Conservation (phyloP, 805 yeast species). For the Pichia ethanolica region DNA sequence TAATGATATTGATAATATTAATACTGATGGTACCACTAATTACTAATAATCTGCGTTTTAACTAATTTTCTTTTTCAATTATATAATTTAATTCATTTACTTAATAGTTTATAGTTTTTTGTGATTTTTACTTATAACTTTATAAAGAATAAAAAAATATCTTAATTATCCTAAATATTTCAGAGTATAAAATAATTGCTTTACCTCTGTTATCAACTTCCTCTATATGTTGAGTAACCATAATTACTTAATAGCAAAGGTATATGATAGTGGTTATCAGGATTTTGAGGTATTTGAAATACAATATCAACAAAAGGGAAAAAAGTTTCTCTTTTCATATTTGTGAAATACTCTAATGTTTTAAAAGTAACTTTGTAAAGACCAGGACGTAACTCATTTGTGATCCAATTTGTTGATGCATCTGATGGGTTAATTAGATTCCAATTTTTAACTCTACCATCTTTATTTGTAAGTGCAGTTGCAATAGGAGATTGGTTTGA, state of each 20-base stretch:
- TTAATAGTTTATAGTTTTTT: too few relatives aligned
- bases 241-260: constrained; percentile 80
- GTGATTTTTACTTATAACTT: too few relatives aligned
- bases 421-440: constrained; percentile 9
- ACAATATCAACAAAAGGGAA: constrained; percentile 84
- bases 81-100: too few relatives aligned
- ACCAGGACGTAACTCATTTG: constrained; percentile 42
- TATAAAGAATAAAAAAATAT: too few relatives aligned
- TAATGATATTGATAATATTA: too few relatives aligned
- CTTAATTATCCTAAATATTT: too few relatives aligned
- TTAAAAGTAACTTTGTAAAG: constrained; percentile 70
- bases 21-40: too few relatives aligned
- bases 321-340: constrained; percentile 43
- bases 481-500: constrained; percentile 43
- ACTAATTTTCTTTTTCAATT: too few relatives aligned
- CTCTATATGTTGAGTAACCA: constrained; percentile 88
- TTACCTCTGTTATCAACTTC: constrained; percentile 27
- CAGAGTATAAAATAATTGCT: too few relatives aligned
- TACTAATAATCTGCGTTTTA: too few relatives aligned
- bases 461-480: constrained; percentile 60
- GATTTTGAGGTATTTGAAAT: constrained; percentile 58
- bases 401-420: constrained; percentile 31
- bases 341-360: constrained; percentile 56
- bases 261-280: constrained; percentile 80
- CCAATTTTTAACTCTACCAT: constrained; percentile 79